Base-by-base conservation (phyloP, 2,329 filamentous ascomycete genomes). In the Verticillium zaregamsianum region DNA sequence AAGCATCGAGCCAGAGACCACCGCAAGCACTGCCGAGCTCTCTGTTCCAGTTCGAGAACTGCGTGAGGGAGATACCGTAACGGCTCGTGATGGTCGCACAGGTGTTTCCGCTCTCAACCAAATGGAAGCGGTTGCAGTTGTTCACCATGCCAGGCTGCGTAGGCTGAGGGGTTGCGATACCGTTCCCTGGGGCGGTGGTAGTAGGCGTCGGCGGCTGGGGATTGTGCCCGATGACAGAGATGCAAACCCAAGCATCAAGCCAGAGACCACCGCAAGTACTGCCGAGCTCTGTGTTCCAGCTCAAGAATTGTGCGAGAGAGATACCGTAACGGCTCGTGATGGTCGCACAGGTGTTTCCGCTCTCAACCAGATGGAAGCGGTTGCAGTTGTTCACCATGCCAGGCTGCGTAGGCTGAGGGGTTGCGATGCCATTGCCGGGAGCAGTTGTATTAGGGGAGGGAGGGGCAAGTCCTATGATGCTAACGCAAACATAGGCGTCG, bases 91-190 rank as follows among this genome's bases (percentile, higher is more conserved):
- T 73, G 0, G 56, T 60, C 8, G 45, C 58, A 52, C 72, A 76
- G 7, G 56, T 63, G 7, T 72, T 67, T 2, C 66, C 68, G 0
- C 15, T 57, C 4, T 63, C 28, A 0, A 73, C 63, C 4, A 64
- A 58, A 60, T 73, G 63, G 57, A 74, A 75, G 45, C 65, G 69
- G 5, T 71, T 67, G 32, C 72, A 74, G 60, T 70, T 71, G 8
- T 60, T 60, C 11, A 63, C 61, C 45, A 63, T 63, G 2, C 58
- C 58, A 25, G 58, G 58, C 25, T 63, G 61, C 1, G 56, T 61
- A 5, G 61, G 59, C 5, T 37, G n/a, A 9, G 61, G 61, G 9
- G 59, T 63, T 5, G 15, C 5, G 20, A 67, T 62, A n/a, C 66
- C 63, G 23, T 66, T 64, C 31, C 57, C 61, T 11, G 60, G 33